Base-by-base conservation (phyloP, 805 yeast genomes). In the Huiozyma sinensis region DNA sequence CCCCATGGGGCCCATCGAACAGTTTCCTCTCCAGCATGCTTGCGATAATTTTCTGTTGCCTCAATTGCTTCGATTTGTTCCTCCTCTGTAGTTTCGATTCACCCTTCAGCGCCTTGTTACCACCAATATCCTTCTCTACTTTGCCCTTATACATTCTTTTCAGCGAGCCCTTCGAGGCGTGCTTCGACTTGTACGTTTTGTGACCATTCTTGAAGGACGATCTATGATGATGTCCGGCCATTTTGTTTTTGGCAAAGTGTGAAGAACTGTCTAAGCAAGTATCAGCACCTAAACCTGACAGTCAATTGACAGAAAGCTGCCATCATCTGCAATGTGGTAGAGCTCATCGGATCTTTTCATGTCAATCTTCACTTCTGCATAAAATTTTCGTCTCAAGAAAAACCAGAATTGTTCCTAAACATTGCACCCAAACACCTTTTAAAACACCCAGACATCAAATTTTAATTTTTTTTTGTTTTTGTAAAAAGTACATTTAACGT, bases 151-250 rank as follows among this genome's bases (percentile, higher is more conserved):
- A 70, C 47, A 77, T 70, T 50, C 86, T 84, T 60, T 88, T 94
- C 56, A 90, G 64, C 33, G 88, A 77, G 47, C 95, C 83, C 60
- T 92, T 92, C 10, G 95, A 77, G 17, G 95, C 76, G 69, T 92
- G 98, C 60, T 81, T 83, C 2, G 95, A 77, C 61, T 92, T 94
- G 73, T 87, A 94, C 7, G 89, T 75, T 67, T 92, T 92, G 57
- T 90, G 95, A 40, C 79, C 79, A 58, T 80, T 81, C 64, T 87
- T 90, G 38, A 85, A 67, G 4, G 95, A 78, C 9, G 90, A 72
- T 60, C 97, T 76, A 61, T 92, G 97, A 6, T 87, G 76, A 62
- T 81, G 83, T 55, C 84, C 84, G 39, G 83, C 85, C 83, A 80
- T 78, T 12, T 28, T 40, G n/a, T 17, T 7, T 10, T 33, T 5